Evolutionary conservation across 495 filamentous ascomycete species (phyloP).

Genomic region (Aspergillus homomorphus): DNA sequence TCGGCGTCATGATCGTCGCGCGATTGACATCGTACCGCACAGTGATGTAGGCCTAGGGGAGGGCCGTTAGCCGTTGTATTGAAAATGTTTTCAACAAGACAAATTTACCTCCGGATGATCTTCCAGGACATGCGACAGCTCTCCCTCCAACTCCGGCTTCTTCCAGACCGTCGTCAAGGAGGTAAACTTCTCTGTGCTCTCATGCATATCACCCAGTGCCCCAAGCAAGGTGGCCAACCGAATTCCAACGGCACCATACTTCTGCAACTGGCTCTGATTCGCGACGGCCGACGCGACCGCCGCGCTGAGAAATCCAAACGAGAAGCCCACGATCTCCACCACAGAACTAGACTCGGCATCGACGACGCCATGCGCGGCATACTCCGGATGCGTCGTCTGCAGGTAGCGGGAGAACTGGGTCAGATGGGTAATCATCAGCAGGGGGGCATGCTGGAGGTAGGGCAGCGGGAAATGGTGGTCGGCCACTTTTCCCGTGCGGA

Average conservation of each 20-base stretch:
- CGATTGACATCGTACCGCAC: conserved; percentile 20
- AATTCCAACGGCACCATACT: conserved; percentile 37
- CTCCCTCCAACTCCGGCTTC: neutral
- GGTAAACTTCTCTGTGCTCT: conserved; percentile 24
- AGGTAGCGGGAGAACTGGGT: conserved; percentile 27
- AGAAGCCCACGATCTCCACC: conserved; percentile 43
- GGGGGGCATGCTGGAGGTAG: conserved; percentile 35
- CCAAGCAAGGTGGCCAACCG: conserved; percentile 38
- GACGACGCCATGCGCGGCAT: neutral
- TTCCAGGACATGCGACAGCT: conserved; percentile 4
- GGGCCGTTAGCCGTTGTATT: neutral
- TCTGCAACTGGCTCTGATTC: conserved; percentile 23
- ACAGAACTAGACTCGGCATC: conserved; percentile 9
- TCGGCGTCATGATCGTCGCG: conserved; percentile 23
- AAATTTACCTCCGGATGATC: conserved; percentile 16
- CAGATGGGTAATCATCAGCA: conserved; percentile 37
- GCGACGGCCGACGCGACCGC: conserved; percentile 32
- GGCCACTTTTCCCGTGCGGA: conserved; percentile 20
- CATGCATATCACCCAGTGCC: conserved; percentile 42
- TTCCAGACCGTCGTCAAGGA: conserved; percentile 22
- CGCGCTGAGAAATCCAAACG: conserved; percentile 42
- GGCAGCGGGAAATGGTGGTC: conserved; percentile 20
- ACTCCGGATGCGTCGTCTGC: conserved; percentile 1
- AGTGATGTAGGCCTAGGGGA: conserved; percentile 18
- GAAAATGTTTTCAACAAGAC: neutral